Evolutionary conservation across 1,139 yeast species (phyloP), one percentile per base, ranked within the genome.

Genomic region (Saccharomyces hybrid): DNA sequence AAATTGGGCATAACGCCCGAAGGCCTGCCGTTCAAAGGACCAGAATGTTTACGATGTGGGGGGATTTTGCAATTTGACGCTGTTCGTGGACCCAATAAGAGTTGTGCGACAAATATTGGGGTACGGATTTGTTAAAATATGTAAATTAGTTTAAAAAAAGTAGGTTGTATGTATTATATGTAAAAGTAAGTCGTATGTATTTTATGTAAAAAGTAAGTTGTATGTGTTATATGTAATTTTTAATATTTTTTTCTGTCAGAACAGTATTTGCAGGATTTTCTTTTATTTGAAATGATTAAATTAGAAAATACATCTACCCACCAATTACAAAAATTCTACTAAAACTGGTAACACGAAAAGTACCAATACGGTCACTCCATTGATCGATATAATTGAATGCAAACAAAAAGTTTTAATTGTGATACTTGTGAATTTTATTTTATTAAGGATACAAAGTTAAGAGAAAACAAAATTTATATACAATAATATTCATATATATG

Each of bases 61-160:
- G 66, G 66, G 13, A 53, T 58, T 14, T 51, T 60, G 11, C 55
- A 50, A 32, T 59, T 50, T 54, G 65, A 62, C 31, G 61, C 56
- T 31, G 44, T 58, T 20, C 53, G 64, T 38, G 64, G 65, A 2
- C 61, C 63, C 5, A 6, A 38, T 38, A 38, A 38, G 42, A 38
- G 42, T 8, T 38, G 42, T 38, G 23, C 0, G 3, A 38, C 42
- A 14, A 38, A 38, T 38, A 9, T 16, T 1, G 42, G 42, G 13
- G 42, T 38, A 4, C 20, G 42, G 5, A 4, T 38, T 3, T 38
- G 42, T 38, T 38, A 4, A 8, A n/a, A 1, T n/a, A 13, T 34
- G 41, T 34, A 34, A 34, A 6, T 13, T 34, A 34, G 5, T 13
- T 34, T 34, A 1, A 7, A 34, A 34, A 20, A 20, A 20, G 23